Percentiles rank a stretch among this genome's conserved stretches.
Evolutionary conservation across 306 rosid genomes (phyloP).

Genomic region (Prosopis cineraria): DNA sequence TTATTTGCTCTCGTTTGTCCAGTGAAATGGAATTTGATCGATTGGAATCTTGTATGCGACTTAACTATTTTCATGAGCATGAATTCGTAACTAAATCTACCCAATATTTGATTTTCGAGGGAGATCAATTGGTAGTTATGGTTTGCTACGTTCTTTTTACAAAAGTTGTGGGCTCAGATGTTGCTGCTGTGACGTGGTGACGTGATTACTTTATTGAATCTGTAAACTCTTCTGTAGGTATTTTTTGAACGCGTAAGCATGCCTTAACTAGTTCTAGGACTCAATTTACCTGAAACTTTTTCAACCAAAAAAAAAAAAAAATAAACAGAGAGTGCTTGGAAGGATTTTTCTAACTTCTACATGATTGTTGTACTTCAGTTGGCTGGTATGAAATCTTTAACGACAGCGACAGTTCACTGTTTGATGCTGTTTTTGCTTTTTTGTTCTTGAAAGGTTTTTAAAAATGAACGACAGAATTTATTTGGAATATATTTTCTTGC

Average conservation of each 20-base stretch:
- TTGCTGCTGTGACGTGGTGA: no score
- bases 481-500: background rate
- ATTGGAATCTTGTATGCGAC: conserved; percentile 2
- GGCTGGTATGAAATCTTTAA: background rate
- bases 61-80: background rate
- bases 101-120: background rate
- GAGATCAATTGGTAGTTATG: background rate
- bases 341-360: background rate
- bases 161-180: no score
- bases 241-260: no score
- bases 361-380: background rate
- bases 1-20: background rate
- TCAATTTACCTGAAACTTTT: no score
- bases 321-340: background rate
- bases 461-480: background rate
- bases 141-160: background rate
- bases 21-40: background rate
- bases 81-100: background rate
- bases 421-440: background rate
- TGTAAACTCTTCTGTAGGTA: no score
- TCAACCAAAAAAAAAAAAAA: no score
- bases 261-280: no score
- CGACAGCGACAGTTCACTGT: background rate
- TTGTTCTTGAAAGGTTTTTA: background rate
- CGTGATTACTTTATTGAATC: no score